Base-by-base conservation (phyloP, 2,329 filamentous ascomycete genomes). In the Trichoderma breve region DNA sequence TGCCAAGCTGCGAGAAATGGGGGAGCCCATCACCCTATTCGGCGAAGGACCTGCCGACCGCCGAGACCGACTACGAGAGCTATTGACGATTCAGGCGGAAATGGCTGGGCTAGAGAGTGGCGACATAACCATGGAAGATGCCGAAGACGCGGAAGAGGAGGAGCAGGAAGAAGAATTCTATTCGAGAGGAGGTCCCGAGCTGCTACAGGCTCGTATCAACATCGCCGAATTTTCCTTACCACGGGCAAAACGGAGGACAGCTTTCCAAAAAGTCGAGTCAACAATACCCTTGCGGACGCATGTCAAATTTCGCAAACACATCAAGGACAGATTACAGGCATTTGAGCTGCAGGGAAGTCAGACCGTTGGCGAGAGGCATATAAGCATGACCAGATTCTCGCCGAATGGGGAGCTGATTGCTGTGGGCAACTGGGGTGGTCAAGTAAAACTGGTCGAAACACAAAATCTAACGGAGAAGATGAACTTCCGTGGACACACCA, bases 291-390 rank as follows among this genome's bases (percentile, higher is more conserved):
- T 98, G 67, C 90, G 94, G 74, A 96, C 93, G 5, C 96, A 99
- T 78, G 92, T 98, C 79, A 96, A 95, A 77, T 94, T 97, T 80
- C 90, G 96, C 72, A 97, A 97, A 80, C 89, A 90, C 30, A 87
- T 98, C 80, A 97, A 97, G 82, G 93, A 97, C 76, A 89, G 89
- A 71, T 82, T 99, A 34, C 87, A 91, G 75, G 91, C 87, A 1
- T 97, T 98, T 75, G 95, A 98, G 78, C 87, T 99, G 18, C 96
- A 96, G 79, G 97, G 94, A 21, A 97, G 93, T 79, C 96, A 99
- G 82, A 95, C 94, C 72, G 94, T 94, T 0, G 94, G 94, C 64
- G 95, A 98, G 75, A 88, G 96, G 51, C 93, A 97, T 24, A 90
- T 99, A 70, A 95, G 94, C 81, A 95, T 98, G 83, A 93, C 94